Percentiles rank a stretch among this genome's conserved stretches.
Evolutionary conservation across 75 land plant species (phyloP).

Genomic region (Pinus albicaulis): DNA sequence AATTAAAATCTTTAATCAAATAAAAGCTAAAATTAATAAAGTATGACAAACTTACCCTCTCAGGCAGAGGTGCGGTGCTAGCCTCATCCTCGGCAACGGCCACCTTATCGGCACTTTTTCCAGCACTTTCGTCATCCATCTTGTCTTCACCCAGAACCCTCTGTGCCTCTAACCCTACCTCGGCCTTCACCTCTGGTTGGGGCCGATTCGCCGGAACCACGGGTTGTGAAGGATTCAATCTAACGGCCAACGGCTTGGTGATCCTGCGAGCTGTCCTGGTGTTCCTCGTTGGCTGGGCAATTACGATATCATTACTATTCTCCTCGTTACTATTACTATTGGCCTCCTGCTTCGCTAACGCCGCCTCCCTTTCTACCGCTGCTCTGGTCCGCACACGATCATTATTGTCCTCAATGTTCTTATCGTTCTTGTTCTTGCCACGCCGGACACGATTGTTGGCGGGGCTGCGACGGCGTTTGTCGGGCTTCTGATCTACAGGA

Average conservation of each 20-base stretch:
- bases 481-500: slow-evolving; percentile 1
- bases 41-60: slow-evolving; percentile 47
- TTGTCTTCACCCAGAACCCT: slow-evolving; percentile 30
- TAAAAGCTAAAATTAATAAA: not conserved
- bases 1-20: too few species aligned
- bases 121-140: slow-evolving; percentile 72
- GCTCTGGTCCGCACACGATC: slow-evolving; percentile 29
- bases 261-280: slow-evolving; percentile 11
- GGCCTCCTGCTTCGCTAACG: slow-evolving; percentile 7
- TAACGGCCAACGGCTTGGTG: slow-evolving; percentile 11
- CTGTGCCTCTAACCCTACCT: slow-evolving; percentile 13
- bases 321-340: slow-evolving; percentile 11
- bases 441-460: slow-evolving; percentile 1
- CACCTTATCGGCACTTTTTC: slow-evolving; percentile 56
- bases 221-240: not conserved
- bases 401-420: not conserved
- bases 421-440: slow-evolving; percentile 2
- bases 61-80: slow-evolving; percentile 75
- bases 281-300: slow-evolving; percentile 3
- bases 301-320: slow-evolving; percentile 2
- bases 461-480: slow-evolving; percentile 16
- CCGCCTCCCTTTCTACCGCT: slow-evolving; percentile 31
- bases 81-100: slow-evolving; percentile 72
- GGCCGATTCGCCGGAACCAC: not conserved
- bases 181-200: slow-evolving; percentile 4